These are phyloP conservation scores for Acer yangbiense DNA, from an alignment of 345 rosid species.

Conservation along the genomic window DNA sequence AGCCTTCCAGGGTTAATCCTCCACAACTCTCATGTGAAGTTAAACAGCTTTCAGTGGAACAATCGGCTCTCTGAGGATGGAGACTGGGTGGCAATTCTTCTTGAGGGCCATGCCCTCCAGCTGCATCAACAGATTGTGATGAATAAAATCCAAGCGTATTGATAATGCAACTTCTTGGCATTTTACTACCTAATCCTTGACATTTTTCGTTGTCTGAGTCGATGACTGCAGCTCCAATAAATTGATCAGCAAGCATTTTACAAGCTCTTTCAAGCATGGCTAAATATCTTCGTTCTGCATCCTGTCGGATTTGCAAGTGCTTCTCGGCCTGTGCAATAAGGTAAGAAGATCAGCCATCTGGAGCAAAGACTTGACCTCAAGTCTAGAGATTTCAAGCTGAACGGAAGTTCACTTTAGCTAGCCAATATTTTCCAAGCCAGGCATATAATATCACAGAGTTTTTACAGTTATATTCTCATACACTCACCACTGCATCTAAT, in stretches of 20 bases:
- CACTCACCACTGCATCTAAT: not conserved
- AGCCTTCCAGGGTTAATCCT: constrained; percentile 45
- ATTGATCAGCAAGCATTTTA: constrained; percentile 66
- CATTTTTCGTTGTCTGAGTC: constrained; percentile 33
- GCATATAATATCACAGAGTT: not conserved
- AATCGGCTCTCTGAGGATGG: constrained; percentile 57
- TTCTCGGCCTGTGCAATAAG: constrained; percentile 51
- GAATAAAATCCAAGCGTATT: constrained; percentile 49
- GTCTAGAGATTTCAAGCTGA: not conserved
- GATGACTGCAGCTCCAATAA: constrained; percentile 42
- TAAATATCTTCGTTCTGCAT: constrained; percentile 62
- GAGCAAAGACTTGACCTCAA: not conserved
- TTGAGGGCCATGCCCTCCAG: constrained; percentile 31
- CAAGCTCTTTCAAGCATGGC: constrained; percentile 72
- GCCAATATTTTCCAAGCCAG: not conserved
- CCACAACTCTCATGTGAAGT: constrained; percentile 62
- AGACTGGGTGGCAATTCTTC: constrained; percentile 38
- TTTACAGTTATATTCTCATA: not conserved
- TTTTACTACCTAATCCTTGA: constrained; percentile 33
- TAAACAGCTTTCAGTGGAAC: constrained; percentile 72
- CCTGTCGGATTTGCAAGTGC: constrained; percentile 65
- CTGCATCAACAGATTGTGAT: constrained; percentile 25
- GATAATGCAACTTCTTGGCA: constrained; percentile 32
- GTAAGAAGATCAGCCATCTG: constrained; percentile 23
- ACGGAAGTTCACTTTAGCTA: not conserved